Percentiles rank a stretch among this genome's conserved stretches.
Conservation (phyloP, 352 stramenopile genomes). For the Pythium apleroticum region DNA sequence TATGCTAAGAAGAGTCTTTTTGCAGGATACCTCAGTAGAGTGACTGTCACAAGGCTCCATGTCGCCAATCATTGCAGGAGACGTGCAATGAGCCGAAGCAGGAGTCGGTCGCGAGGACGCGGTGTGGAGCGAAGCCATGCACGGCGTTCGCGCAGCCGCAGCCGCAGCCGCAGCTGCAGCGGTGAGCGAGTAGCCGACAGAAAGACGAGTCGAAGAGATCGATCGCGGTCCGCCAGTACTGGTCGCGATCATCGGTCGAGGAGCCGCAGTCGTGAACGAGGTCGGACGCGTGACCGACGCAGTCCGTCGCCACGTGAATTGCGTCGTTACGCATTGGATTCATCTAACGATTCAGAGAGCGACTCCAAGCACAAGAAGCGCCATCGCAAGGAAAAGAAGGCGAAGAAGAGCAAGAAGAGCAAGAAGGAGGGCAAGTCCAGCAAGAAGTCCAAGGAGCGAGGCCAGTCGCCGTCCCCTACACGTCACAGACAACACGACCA, state of each 20-base stretch:
- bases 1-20: slow-evolving; percentile 1
- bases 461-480: not conserved
- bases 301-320: slow-evolving; percentile 9
- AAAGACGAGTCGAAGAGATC: not conserved
- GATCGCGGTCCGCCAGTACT: not conserved
- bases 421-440: slow-evolving; percentile 17
- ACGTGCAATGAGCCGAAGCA: slow-evolving; percentile 15
- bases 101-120: slow-evolving; percentile 12
- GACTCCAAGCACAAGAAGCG: not conserved
- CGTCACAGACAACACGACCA: not conserved
- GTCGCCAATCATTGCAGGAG: no score
- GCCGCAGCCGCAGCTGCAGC: slow-evolving; percentile 18
- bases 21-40: slow-evolving; percentile 4
- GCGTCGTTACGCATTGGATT: slow-evolving; percentile 1
- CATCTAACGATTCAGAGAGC: not conserved
- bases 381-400: slow-evolving; percentile 20
- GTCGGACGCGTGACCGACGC: not conserved
- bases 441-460: not conserved
- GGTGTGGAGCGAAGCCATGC: not conserved
- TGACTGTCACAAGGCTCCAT: no score
- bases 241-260: slow-evolving; percentile 7
- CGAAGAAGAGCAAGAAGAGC: slow-evolving; percentile 26
- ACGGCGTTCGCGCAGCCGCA: slow-evolving; percentile 12
- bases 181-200: not conserved
- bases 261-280: slow-evolving; percentile 15